Percentiles rank a stretch among this genome's conserved stretches.
These are phyloP conservation scores for Sporothrix curviconia DNA, from an alignment of 2,329 filamentous ascomycete genomes.

Conservation along the genomic window DNA sequence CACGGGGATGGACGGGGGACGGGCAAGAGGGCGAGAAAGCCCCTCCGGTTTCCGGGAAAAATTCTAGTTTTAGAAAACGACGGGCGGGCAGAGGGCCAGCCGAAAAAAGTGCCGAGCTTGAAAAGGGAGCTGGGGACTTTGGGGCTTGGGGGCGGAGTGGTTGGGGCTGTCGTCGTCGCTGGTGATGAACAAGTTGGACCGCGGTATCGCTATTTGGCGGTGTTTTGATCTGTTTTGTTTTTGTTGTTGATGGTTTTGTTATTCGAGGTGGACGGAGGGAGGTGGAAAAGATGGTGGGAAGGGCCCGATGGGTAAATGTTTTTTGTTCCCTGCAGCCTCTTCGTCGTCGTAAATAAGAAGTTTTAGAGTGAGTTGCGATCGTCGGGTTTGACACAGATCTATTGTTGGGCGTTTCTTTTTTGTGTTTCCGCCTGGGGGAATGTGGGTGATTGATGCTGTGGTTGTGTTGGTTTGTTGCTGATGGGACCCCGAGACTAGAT, in stretches of 20 bases:
- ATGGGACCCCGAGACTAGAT: conserved; percentile 39
- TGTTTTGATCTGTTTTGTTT: too few species aligned
- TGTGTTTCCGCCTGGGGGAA: conserved; percentile 18
- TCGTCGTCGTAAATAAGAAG: conserved; percentile 10
- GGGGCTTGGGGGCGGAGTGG: conserved; percentile 22
- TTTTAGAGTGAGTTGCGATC: conserved; percentile 1
- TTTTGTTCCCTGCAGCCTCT: conserved; percentile 16
- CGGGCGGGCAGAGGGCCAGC: conserved; percentile 43
- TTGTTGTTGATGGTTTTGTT: conserved; percentile 2
- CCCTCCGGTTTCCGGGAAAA: too few species aligned
- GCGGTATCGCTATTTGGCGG: too few species aligned
- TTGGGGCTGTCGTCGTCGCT: conserved; percentile 9
- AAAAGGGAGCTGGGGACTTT: conserved; percentile 45
- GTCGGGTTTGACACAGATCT: conserved; percentile 10
- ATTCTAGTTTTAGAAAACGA: conserved; percentile 42
- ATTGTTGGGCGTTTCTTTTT: conserved; percentile 27
- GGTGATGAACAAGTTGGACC: too few species aligned
- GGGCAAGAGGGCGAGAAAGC: too few species aligned
- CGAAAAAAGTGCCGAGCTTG: conserved; percentile 47
- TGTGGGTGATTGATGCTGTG: conserved; percentile 4
- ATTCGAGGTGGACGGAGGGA: not conserved
- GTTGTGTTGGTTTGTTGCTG: conserved; percentile 11
- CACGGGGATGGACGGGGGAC: too few species aligned
- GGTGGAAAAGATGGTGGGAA: conserved; percentile 9
- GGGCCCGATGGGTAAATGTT: conserved; percentile 3